phyloP scores from a whole-genome alignment of 345 rosid genomes.

The Cochlearia excelsa region DNA sequence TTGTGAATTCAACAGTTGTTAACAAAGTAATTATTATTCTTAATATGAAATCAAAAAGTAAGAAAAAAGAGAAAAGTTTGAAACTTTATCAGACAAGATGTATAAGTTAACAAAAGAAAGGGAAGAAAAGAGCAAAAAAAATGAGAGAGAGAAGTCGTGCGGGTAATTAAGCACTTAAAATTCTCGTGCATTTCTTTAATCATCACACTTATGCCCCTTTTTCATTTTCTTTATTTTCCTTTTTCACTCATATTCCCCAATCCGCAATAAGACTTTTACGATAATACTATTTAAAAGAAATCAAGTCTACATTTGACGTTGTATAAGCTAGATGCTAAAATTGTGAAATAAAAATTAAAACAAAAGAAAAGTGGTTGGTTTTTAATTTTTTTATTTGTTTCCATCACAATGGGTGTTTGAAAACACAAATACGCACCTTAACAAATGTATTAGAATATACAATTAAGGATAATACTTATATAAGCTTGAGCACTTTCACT shows the following conservation, averaged over 20 bases:
- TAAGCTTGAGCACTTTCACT: constrained; percentile 38
- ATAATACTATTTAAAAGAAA: not conserved
- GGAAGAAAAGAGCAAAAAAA: not conserved
- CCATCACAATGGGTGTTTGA: constrained; percentile 30
- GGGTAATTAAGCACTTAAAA: constrained; percentile 43
- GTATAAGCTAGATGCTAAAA: constrained; percentile 13
- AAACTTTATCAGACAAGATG: no score
- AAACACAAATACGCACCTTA: constrained; percentile 31
- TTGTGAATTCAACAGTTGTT: no score
- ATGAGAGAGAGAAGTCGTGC: constrained; percentile 32
- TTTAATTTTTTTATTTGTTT: constrained; percentile 12
- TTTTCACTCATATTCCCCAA: constrained; percentile 36
- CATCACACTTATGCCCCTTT: constrained; percentile 29
- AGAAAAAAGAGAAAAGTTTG: no score
- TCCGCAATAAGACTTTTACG: constrained; percentile 19
- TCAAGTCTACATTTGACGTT: constrained; percentile 28
- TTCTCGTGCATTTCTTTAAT: constrained; percentile 41
- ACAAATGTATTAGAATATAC: constrained; percentile 19
- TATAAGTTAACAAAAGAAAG: constrained; percentile 15
- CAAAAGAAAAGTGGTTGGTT: constrained; percentile 17
- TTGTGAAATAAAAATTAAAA: not conserved
- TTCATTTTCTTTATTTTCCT: not conserved
- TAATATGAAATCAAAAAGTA: no score
- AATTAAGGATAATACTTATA: not conserved
- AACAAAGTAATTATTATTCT: no score